These are phyloP conservation scores for Solanum phureja DNA, from an alignment of 257 asterid genomes.

Conservation along the genomic window DNA sequence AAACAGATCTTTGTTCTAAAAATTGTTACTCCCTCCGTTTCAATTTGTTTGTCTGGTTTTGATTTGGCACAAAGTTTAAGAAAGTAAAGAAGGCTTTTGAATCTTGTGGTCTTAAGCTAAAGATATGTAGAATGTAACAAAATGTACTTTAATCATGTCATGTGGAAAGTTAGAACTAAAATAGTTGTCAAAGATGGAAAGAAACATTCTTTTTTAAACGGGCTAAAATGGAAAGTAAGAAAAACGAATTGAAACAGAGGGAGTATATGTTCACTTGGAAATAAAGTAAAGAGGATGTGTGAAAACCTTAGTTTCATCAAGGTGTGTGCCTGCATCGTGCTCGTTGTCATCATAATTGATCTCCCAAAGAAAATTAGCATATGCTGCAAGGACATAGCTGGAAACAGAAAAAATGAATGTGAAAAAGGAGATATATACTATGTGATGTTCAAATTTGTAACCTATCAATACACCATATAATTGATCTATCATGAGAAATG, in stretches of 20 bases:
- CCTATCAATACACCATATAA: neutral
- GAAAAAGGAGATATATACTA: neutral
- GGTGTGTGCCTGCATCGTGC: slow-evolving; percentile 18
- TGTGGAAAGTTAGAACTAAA: neutral
- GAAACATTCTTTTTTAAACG: neutral
- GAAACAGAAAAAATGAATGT: neutral
- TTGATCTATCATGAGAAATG: neutral
- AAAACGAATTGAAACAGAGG: too few species aligned
- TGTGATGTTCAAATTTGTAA: neutral
- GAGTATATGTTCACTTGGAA: neutral
- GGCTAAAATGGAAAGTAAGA: neutral
- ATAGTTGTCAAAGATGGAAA: neutral
- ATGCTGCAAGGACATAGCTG: slow-evolving; percentile 71
- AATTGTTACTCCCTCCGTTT: neutral
- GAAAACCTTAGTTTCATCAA: slow-evolving; percentile 21
- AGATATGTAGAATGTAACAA: too few species aligned
- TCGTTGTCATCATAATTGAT: slow-evolving; percentile 37
- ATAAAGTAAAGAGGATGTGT: slow-evolving; percentile 8
- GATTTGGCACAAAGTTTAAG: neutral
- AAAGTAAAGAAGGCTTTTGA: neutral
- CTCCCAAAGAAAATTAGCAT: slow-evolving; percentile 77
- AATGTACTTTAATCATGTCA: neutral
- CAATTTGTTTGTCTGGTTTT: neutral
- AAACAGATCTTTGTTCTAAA: neutral
- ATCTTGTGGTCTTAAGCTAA: too few species aligned